A percentile compares a stretch with the other conserved stretches of the same genome.
phyloP scores from a whole-genome alignment of 1,284 basidiomycete species.

The Mycena citricolor region DNA sequence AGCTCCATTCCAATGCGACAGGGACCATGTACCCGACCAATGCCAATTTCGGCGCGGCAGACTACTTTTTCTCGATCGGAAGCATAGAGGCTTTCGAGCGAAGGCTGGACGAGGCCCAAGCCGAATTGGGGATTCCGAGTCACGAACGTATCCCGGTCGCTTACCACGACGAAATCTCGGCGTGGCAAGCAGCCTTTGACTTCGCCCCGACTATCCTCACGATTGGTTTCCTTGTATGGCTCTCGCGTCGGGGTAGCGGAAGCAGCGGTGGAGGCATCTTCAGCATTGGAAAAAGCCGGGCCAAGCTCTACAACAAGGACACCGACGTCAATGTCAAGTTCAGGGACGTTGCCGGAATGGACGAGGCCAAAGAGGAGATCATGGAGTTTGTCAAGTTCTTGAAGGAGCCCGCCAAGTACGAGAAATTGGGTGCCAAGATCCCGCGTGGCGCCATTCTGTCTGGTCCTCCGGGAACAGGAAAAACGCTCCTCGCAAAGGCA shows the following conservation, averaged over 20 bases:
- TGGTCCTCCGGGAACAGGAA: constrained; percentile 98
- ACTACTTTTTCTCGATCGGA: constrained; percentile 96
- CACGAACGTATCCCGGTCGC: constrained; percentile 95
- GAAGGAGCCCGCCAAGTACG: constrained; percentile 93
- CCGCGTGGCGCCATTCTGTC: constrained; percentile 97
- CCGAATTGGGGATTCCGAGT: constrained; percentile 88
- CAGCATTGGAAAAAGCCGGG: constrained; percentile 94
- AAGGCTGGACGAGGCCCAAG: constrained; percentile 91
- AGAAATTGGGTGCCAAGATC: constrained; percentile 97
- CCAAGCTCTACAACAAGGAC: constrained; percentile 97
- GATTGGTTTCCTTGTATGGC: constrained; percentile 88
- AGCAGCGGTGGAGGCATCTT: constrained; percentile 90
- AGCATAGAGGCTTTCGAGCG: constrained; percentile 97
- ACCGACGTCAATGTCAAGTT: constrained; percentile 93
- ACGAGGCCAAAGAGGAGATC: constrained; percentile 99
- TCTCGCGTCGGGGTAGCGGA: constrained; percentile 79
- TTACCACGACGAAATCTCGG: constrained; percentile 93
- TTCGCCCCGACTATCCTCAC: constrained; percentile 94
- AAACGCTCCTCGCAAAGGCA: constrained; percentile 97
- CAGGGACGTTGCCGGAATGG: constrained; percentile 97
- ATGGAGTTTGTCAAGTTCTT: constrained; percentile 99
- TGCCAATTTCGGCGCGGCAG: constrained; percentile 49
- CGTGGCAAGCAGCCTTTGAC: constrained; percentile 81
- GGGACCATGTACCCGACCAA: constrained; percentile 64
- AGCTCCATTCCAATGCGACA: constrained; percentile 83